phyloP scores from a whole-genome alignment of 2,329 filamentous ascomycete genomes.

The Dactylellina drechsleri region DNA sequence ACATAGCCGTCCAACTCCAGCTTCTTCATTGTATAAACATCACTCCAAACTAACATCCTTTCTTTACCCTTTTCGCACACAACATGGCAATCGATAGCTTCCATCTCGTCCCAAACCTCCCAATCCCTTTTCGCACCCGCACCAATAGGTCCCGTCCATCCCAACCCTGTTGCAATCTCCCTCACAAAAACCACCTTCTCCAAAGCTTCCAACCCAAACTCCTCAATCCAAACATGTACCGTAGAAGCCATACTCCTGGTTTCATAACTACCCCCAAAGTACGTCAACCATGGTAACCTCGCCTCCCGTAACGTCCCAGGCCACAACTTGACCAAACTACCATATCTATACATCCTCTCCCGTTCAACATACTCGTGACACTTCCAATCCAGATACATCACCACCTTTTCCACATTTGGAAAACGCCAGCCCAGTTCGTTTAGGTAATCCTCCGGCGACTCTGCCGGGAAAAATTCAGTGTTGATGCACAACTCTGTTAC shows the following conservation, averaged over 20 bases:
- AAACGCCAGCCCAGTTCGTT: constrained; percentile 1
- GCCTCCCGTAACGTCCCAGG: constrained; percentile 6
- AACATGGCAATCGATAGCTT: constrained; percentile 1
- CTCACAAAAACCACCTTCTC: constrained; percentile 16
- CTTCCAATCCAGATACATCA: constrained; percentile 17
- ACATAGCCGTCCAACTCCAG: constrained; percentile 10
- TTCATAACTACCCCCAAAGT: background rate
- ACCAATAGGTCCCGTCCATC: background rate
- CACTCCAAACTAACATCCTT: background rate
- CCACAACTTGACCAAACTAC: constrained; percentile 6
- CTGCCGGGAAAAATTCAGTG: background rate
- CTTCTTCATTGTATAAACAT: background rate
- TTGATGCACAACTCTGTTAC: constrained; percentile 5
- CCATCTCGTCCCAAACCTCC: background rate
- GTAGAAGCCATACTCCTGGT: background rate
- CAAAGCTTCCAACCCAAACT: constrained; percentile 3
- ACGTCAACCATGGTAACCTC: constrained; percentile 9
- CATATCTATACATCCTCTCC: constrained; percentile 16
- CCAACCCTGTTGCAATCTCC: background rate
- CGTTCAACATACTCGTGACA: constrained; percentile 5
- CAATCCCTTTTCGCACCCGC: background rate
- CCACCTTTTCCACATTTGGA: constrained; percentile 29
- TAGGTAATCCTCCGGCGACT: background rate
- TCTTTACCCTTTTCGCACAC: background rate
- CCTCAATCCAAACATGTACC: background rate